These are phyloP conservation scores for Brasilioporus rufonigricans DNA, from an alignment of 768 basidiomycete genomes.

Conservation along the genomic window DNA sequence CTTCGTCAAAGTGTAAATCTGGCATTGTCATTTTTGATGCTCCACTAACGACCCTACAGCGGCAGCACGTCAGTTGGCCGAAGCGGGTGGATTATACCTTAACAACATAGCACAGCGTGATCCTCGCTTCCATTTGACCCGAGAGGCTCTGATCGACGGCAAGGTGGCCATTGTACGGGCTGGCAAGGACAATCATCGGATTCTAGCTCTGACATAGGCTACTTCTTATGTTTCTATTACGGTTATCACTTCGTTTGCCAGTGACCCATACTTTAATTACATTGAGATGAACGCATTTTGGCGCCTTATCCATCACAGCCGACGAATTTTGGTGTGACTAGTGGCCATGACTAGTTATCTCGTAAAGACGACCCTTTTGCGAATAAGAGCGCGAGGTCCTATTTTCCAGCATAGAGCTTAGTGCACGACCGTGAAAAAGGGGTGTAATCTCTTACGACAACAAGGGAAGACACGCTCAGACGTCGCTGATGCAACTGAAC, in stretches of 20 bases:
- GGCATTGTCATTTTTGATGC: background rate
- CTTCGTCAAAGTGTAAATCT: constrained; percentile 61
- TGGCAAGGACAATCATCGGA: constrained; percentile 69
- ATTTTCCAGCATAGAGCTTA: constrained; percentile 2
- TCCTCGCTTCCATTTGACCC: constrained; percentile 39
- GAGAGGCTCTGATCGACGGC: constrained; percentile 54
- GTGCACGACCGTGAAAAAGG: background rate
- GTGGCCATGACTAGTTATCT: background rate
- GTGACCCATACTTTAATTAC: constrained; percentile 8
- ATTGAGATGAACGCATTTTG: background rate
- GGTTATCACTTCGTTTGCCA: background rate
- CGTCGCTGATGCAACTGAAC: constrained; percentile 4
- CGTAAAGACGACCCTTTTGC: constrained; percentile 1
- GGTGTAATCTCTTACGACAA: constrained; percentile 18
- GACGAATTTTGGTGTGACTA: background rate
- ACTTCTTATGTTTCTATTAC: background rate
- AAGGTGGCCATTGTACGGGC: constrained; percentile 64
- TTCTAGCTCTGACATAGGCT: constrained; percentile 42
- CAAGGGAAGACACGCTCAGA: constrained; percentile 20
- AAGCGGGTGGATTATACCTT: constrained; percentile 67
- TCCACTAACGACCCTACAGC: constrained; percentile 39
- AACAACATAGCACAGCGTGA: constrained; percentile 64
- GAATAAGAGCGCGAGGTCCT: constrained; percentile 26
- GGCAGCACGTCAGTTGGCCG: constrained; percentile 60
- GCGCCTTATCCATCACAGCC: background rate